phyloP scores from a whole-genome alignment of 129 eudicot genomes.

The Chrysanthemum seticuspe region DNA sequence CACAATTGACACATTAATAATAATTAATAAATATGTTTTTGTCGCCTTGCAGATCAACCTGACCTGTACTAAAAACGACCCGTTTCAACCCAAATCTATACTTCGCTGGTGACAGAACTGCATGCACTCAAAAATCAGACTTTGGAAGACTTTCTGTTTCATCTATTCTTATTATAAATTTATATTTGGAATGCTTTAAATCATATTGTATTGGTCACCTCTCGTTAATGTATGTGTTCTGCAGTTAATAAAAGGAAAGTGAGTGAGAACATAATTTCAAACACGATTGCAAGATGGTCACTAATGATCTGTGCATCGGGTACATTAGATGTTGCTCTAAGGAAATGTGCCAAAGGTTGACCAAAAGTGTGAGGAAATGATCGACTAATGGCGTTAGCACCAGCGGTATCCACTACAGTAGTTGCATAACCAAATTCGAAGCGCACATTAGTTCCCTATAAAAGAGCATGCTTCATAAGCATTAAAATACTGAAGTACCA shows the following conservation, averaged over 20 bases:
- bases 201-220: neutral
- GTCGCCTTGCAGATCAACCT: too few relatives aligned
- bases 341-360: constrained; percentile 84
- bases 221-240: neutral
- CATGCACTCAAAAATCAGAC: too few relatives aligned
- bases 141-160: too few relatives aligned
- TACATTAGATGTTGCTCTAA: constrained; percentile 82
- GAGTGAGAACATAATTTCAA: constrained; percentile 8
- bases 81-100: too few relatives aligned
- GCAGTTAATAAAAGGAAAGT: neutral
- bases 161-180: too few relatives aligned
- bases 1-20: too few relatives aligned
- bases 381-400: constrained; percentile 67
- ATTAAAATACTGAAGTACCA: too few relatives aligned
- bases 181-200: too few relatives aligned
- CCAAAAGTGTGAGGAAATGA: constrained; percentile 94
- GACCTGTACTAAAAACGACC: too few relatives aligned
- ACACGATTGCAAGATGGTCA: constrained; percentile 83
- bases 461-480: neutral
- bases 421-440: constrained; percentile 91
- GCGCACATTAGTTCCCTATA: constrained; percentile 85
- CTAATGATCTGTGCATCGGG: constrained; percentile 84
- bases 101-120: too few relatives aligned
- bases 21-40: too few relatives aligned
- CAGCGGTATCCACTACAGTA: constrained; percentile 64